Base-by-base conservation (phyloP, 768 basidiomycete species). In the Megacollybia marginata region DNA sequence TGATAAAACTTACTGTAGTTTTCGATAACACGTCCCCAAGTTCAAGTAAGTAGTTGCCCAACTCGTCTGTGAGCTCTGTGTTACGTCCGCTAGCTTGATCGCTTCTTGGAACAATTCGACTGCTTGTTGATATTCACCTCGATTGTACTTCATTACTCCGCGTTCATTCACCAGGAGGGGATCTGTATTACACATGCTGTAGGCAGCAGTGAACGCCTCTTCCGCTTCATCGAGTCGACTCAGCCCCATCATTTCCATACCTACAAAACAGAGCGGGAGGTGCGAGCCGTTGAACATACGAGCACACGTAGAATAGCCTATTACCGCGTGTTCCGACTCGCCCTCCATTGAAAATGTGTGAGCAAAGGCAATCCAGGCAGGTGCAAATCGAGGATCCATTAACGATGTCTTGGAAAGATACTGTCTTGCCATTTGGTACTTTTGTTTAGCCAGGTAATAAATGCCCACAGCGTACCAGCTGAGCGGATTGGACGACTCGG, bases 391-490 rank as follows among this genome's bases (percentile, higher is more conserved):
- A 16, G 94, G 90, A 62, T 99, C 95, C 85, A 98, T 92, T 12
- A 99, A 68, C 3, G 91, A 92, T 0, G 94, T 91, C 78, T 99
- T 99, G 60, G 94, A 95, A 9, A 98, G 95, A 62, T 94, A 98
- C 55, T 94, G 84, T 57, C 95, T 73, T 2, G 94, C 92, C 57
- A 95, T 90, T 10, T 83, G 71, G 87, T 89, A 99, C 59, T 94
- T 90, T 46, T 79, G 78, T 28, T 82, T 81, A 32, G 84, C 79
- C 49, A 95, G 78, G 67, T 99, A 98, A 89, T 94, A 99, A 18
- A 97, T 82, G 0, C 94, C 96, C 19, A 98, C 96, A 4, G 96
- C 92, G 66, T 98, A 99, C 96, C 96, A 99, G 57, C 91, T 94
- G 48, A 91, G 79, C 1, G 92, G 84, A 40, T 89, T 86, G 60